phyloP scores from a whole-genome alignment of 2,329 filamentous ascomycete genomes.

The Ceratocystis variospora region DNA sequence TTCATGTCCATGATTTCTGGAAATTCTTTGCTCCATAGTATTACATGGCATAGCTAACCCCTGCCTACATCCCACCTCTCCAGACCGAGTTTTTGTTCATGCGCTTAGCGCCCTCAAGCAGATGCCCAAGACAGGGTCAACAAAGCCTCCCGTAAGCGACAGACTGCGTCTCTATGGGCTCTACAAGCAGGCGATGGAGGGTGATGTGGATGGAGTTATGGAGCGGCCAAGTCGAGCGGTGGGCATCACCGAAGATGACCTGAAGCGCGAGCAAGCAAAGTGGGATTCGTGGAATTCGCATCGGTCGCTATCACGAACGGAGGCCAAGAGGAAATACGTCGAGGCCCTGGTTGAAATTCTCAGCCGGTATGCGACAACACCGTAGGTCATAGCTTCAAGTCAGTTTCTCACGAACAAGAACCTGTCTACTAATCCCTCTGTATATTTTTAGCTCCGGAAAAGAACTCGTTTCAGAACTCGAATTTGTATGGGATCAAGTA shows the following conservation, averaged over 20 bases:
- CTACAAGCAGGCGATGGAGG: constrained; percentile 99
- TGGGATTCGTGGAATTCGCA: constrained; percentile 96
- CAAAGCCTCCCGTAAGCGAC: constrained; percentile 71
- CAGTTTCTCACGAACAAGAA: not conserved
- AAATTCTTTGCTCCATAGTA: not conserved
- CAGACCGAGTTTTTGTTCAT: constrained; percentile 97
- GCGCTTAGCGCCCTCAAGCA: constrained; percentile 97
- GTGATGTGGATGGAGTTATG: constrained; percentile 90
- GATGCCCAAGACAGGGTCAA: constrained; percentile 82
- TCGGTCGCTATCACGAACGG: constrained; percentile 67
- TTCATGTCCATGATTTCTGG: not conserved
- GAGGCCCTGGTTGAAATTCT: constrained; percentile 90
- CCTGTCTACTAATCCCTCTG: not conserved
- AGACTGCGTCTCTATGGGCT: constrained; percentile 89
- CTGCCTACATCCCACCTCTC: not conserved
- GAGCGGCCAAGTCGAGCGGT: constrained; percentile 51
- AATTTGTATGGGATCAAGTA: constrained; percentile 98
- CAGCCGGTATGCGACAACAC: constrained; percentile 85
- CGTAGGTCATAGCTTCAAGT: constrained; percentile 34
- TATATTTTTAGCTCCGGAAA: constrained; percentile 50
- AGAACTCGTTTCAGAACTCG: constrained; percentile 83
- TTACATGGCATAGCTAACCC: constrained; percentile 1
- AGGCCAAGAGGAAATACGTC: constrained; percentile 89
- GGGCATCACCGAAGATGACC: constrained; percentile 37
- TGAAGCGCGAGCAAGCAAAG: constrained; percentile 49